phyloP scores from a whole-genome alignment of 2,329 filamentous ascomycete species.

The Fusarium tanahbumbuense region DNA sequence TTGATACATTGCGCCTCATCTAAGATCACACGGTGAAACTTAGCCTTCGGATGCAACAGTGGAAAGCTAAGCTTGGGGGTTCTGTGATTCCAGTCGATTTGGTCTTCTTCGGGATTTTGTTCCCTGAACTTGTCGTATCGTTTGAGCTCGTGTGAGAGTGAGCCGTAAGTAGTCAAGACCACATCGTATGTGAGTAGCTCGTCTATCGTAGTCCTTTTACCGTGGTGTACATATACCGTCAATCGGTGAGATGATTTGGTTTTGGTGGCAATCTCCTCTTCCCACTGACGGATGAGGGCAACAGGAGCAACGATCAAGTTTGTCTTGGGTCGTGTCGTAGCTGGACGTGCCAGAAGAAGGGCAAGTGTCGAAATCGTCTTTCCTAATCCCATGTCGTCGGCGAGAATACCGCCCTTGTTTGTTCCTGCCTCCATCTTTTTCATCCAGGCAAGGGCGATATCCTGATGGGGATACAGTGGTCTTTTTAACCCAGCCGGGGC shows the following conservation, averaged over 20 bases:
- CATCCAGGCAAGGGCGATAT: slow-evolving; percentile 86
- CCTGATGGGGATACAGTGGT: slow-evolving; percentile 83
- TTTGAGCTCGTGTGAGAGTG: slow-evolving; percentile 72
- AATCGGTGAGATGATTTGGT: slow-evolving; percentile 69
- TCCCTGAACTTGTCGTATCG: slow-evolving; percentile 66
- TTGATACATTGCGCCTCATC: slow-evolving; percentile 89
- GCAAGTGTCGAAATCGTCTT: slow-evolving; percentile 89
- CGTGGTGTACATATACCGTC: slow-evolving; percentile 76
- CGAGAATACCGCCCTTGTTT: slow-evolving; percentile 88
- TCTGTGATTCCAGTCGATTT: slow-evolving; percentile 52
- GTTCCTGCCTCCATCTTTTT: slow-evolving; percentile 79
- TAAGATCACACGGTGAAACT: slow-evolving; percentile 83
- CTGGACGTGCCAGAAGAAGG: slow-evolving; percentile 76
- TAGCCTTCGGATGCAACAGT: slow-evolving; percentile 69
- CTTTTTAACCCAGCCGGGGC: slow-evolving; percentile 77
- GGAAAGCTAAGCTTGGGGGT: slow-evolving; percentile 57
- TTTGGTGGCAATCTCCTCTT: slow-evolving; percentile 79
- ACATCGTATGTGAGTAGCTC: slow-evolving; percentile 78
- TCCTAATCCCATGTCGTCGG: slow-evolving; percentile 93
- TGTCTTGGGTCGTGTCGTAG: slow-evolving; percentile 65
- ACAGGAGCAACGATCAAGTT: slow-evolving; percentile 87
- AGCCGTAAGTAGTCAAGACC: slow-evolving; percentile 88
- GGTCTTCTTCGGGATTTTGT: slow-evolving; percentile 55
- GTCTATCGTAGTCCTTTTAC: slow-evolving; percentile 69
- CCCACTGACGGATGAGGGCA: slow-evolving; percentile 85